These are phyloP conservation scores for Pseudogymnoascus sp. DNA, from an alignment of 2,329 filamentous ascomycete species.

Conservation along the genomic window DNA sequence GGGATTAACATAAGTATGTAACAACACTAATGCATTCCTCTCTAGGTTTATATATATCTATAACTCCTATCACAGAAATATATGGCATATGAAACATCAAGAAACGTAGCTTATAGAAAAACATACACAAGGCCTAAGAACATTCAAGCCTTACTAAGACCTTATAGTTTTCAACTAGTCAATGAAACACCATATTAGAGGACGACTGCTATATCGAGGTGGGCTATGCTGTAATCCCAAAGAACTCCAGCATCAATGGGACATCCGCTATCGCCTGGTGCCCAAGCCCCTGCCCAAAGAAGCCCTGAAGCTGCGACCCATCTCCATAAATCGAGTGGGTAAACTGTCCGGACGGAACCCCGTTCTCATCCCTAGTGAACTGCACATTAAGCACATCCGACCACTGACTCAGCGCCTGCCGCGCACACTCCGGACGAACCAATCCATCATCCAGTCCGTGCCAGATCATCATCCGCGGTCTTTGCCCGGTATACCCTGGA, in stretches of 20 bases:
- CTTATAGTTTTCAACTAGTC: no score
- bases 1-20: no score
- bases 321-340: constrained; percentile 28
- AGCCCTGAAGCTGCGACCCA: constrained; percentile 25
- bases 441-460: constrained; percentile 29
- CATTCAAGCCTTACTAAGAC: no score
- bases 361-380: constrained; percentile 19
- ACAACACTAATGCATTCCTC: no score
- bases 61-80: no score
- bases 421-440: constrained; percentile 30
- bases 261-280: constrained; percentile 19
- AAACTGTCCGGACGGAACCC: constrained; percentile 23
- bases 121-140: no score
- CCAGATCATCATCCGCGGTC: constrained; percentile 32
- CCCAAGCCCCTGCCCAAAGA: constrained; percentile 25
- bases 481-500: constrained; percentile 27
- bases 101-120: no score
- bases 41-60: no score
- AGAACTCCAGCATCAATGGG: background rate
- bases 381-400: constrained; percentile 35
- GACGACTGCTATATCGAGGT: background rate
- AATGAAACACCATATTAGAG: no score
- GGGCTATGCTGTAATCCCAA: background rate
- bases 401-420: constrained; percentile 37
- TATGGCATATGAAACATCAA: no score